These are phyloP conservation scores for Amphichorda felina DNA, from an alignment of 2,329 filamentous ascomycete genomes.

Conservation along the genomic window DNA sequence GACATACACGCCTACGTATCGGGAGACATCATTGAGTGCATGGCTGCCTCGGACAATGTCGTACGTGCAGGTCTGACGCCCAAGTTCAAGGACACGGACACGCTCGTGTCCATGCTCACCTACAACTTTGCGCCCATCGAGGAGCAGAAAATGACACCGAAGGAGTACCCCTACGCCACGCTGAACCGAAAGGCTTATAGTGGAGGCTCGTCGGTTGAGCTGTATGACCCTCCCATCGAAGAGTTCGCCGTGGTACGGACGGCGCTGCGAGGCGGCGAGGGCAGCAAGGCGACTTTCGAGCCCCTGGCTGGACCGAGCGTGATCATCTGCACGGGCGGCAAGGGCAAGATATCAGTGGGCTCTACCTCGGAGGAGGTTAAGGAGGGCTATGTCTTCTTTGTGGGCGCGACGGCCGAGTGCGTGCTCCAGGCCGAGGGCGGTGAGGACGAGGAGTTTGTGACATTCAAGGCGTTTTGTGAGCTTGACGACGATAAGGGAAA, in stretches of 20 bases:
- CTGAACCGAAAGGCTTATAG: conserved; percentile 75
- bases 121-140: conserved; percentile 92
- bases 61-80: conserved; percentile 95
- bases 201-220: conserved; percentile 55
- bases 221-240: conserved; percentile 94
- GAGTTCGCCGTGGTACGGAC: conserved; percentile 88
- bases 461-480: conserved; percentile 92
- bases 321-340: conserved; percentile 77
- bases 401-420: conserved; percentile 77
- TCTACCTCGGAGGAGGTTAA: conserved; percentile 64
- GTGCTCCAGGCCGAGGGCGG: conserved; percentile 57
- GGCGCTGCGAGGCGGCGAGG: conserved; percentile 50
- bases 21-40: conserved; percentile 96
- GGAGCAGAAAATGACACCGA: conserved; percentile 84
- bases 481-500: conserved; percentile 36
- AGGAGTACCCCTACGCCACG: conserved; percentile 74
- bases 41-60: conserved; percentile 98
- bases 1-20: conserved; percentile 94
- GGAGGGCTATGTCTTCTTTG: conserved; percentile 68
- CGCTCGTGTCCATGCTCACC: conserved; percentile 81
- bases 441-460: conserved; percentile 61
- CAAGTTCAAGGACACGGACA: conserved; percentile 94
- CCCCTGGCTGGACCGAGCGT: conserved; percentile 81
- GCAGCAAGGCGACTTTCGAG: conserved; percentile 81
- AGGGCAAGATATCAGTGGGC: conserved; percentile 75